Evolutionary conservation across 208 protist genomes (phyloP).

Genomic region (Vickermania spadyakhi): DNA sequence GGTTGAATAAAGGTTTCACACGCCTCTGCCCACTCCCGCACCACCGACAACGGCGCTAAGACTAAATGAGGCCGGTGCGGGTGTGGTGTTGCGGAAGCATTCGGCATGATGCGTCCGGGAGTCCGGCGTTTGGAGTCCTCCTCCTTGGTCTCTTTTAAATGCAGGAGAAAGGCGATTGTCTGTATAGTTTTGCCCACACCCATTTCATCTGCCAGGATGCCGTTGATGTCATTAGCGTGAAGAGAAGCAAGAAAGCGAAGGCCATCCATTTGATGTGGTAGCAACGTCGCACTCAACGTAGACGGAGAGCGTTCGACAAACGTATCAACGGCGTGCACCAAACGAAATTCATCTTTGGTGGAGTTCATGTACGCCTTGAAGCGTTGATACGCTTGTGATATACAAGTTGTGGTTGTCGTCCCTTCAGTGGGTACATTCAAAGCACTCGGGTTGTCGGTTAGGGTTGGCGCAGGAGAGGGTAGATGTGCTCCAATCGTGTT

Average conservation of each 20-base stretch:
- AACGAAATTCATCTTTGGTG: slow-evolving; percentile 33
- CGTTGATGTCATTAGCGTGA: slow-evolving; percentile 84
- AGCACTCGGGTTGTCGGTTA: too few species aligned
- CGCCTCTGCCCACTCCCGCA: slow-evolving; percentile 83
- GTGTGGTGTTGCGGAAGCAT: neutral
- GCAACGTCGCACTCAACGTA: slow-evolving; percentile 56
- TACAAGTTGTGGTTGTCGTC: neutral
- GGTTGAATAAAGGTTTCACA: slow-evolving; percentile 48
- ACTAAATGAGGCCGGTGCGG: slow-evolving; percentile 77
- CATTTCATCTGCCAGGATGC: slow-evolving; percentile 97
- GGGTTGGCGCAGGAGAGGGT: neutral
- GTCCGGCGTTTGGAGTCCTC: neutral
- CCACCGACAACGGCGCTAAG: slow-evolving; percentile 75
- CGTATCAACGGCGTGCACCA: slow-evolving; percentile 31
- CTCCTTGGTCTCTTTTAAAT: slow-evolving; percentile 24
- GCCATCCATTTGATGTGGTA: slow-evolving; percentile 95
- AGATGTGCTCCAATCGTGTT: neutral
- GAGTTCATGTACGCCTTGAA: slow-evolving; percentile 44
- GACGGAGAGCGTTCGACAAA: slow-evolving; percentile 25
- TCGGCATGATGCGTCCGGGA: neutral
- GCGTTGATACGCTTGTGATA: slow-evolving; percentile 17
- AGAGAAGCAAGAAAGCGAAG: slow-evolving; percentile 91
- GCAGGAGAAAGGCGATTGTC: slow-evolving; percentile 79
- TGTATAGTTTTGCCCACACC: slow-evolving; percentile 93
- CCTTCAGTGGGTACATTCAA: neutral